phyloP scores from a whole-genome alignment of 148 eudicot species.

The Euryodendron excelsum region DNA sequence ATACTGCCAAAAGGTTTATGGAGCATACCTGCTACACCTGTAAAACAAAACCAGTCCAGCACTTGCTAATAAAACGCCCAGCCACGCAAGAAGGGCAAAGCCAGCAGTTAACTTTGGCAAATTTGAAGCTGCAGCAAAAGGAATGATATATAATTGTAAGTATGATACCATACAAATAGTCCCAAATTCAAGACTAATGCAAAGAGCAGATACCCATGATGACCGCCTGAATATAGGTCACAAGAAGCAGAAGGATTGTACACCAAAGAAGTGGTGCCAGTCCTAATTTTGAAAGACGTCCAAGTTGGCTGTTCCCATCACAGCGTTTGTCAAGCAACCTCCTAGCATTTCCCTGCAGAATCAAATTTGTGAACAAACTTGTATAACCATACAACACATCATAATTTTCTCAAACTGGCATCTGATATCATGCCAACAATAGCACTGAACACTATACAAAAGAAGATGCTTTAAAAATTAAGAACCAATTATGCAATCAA shows the following conservation, averaged over 20 bases:
- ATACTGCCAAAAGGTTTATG: background rate
- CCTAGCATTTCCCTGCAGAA: constrained; percentile 88
- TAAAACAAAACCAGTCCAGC: constrained; percentile 74
- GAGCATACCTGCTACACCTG: constrained; percentile 83
- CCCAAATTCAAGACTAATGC: background rate
- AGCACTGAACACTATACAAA: background rate
- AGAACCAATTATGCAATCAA: background rate
- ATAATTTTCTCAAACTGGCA: background rate
- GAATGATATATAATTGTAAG: constrained; percentile 9
- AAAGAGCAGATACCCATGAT: constrained; percentile 54
- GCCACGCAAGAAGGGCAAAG: constrained; percentile 81
- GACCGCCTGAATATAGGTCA: constrained; percentile 69
- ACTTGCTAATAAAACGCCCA: constrained; percentile 73
- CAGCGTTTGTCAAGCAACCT: constrained; percentile 75
- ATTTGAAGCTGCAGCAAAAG: constrained; percentile 52
- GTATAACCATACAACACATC: background rate
- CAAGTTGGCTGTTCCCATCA: constrained; percentile 69
- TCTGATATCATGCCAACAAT: background rate
- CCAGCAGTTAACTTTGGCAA: constrained; percentile 78
- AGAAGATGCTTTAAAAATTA: background rate
- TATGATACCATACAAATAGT: background rate
- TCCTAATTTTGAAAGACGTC: constrained; percentile 80
- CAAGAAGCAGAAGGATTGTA: constrained; percentile 66
- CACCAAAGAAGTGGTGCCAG: constrained; percentile 86
- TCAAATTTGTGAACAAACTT: constrained; percentile 13